Evolutionary conservation across 2,329 filamentous ascomycete species (phyloP).

Genomic region (Phyllosticta capitalensis): DNA sequence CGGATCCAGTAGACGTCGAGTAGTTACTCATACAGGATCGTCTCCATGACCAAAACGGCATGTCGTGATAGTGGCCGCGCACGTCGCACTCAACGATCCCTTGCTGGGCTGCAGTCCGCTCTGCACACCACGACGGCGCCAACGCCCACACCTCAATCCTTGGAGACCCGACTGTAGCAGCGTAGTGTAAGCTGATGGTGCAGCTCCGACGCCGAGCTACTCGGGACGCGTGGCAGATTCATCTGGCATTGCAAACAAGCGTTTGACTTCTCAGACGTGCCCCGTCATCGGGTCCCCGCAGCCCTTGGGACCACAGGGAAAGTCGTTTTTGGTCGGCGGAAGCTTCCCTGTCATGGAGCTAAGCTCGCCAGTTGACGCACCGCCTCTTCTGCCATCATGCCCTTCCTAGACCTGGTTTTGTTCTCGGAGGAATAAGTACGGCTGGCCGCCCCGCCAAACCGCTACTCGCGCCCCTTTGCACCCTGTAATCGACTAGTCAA

Average conservation of each 20-base stretch:
- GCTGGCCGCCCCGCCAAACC: not conserved
- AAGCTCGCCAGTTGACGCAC: not conserved
- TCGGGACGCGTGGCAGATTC: slow-evolving; percentile 1
- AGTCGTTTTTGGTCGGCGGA: slow-evolving; percentile 1
- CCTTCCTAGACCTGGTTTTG: not conserved
- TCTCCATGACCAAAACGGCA: not conserved
- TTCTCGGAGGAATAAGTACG: not conserved
- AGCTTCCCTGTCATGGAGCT: slow-evolving; percentile 1
- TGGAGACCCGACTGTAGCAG: slow-evolving; percentile 6
- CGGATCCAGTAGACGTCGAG: not conserved
- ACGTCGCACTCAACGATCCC: not conserved
- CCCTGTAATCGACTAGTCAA: slow-evolving; percentile 2
- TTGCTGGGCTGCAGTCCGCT: not conserved
- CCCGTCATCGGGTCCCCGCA: slow-evolving; percentile 7
- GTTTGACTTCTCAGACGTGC: not conserved
- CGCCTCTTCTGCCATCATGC: not conserved
- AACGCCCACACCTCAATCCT: not conserved
- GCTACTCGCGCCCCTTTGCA: not conserved
- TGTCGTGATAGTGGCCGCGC: not conserved
- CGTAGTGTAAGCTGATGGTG: slow-evolving; percentile 10
- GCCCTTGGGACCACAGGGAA: not conserved
- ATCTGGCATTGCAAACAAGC: slow-evolving; percentile 1
- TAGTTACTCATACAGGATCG: not conserved
- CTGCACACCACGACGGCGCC: not conserved
- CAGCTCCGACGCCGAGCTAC: slow-evolving; percentile 7